Evolutionary conservation across 495 filamentous ascomycete species (phyloP), one percentile per base, ranked within the genome.

Genomic region (Pyronema omphalodes): DNA sequence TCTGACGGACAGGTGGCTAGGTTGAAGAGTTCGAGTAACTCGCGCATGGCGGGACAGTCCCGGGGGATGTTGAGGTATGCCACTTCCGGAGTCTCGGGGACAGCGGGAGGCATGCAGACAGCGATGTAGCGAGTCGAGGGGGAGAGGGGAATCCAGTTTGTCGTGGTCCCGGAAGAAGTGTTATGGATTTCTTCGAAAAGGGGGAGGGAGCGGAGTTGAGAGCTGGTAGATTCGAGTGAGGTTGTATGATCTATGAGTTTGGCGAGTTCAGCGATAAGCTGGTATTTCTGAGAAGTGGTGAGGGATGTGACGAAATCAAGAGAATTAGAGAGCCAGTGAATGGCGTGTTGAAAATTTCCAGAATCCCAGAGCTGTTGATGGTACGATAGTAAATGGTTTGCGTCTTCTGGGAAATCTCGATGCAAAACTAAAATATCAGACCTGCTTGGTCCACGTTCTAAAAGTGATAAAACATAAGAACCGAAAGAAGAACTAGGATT

Each of bases 51-150:
- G n/a, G 43, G 7, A 46, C 39, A 8, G 6, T 44, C 47, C 7
- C 35, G 55, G 34, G 58, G 51, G 37, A 29, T 29, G 23, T 29
- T 29, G 23, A 62, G 51, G 35, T 62, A 62, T 54, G 53, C 47
- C 0, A 50, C 54, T 11, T 57, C 33, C 11, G 52, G 14, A 0
- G 48, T 56, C 15, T 44, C 36, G 6, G 61, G 56, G 12, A 58
- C 23, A 3, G 46, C 52, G 8, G 9, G 41, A 8, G 36, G 23
- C 52, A 55, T 55, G 9, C 15, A 41, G 37, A 55, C 56, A 34
- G 52, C 56, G 12, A 58, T 52, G 37, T 55, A 58, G 6, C 48
- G 44, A 15, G 6, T 35, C n/a, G 48, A 18, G 1, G 9, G 11
- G 23, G 9, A 9, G 12, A 58, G n/a, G 37, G n/a, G 34, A 4